These are phyloP conservation scores for Cladosporium sp. DNA, from an alignment of 2,329 filamentous ascomycete species.

Conservation along the genomic window DNA sequence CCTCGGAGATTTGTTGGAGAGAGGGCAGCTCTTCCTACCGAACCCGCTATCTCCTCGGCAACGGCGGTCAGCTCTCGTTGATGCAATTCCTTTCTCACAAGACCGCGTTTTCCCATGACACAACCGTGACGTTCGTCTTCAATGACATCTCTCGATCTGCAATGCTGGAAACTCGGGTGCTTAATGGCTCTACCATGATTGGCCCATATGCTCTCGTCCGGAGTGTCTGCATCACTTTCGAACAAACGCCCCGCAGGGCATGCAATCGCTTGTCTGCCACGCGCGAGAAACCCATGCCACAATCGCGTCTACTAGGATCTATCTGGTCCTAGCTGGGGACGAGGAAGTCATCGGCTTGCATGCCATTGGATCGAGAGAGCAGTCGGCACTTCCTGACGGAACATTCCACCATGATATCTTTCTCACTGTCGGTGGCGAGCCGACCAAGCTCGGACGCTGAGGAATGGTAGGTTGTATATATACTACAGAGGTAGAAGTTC, in stretches of 20 bases:
- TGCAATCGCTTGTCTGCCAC: conserved; percentile 1
- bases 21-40: neutral
- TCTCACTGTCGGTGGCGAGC: neutral
- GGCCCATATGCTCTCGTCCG: neutral
- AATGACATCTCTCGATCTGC: conserved; percentile 9
- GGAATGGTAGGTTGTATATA: conserved; percentile 5
- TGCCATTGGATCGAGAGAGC: conserved; percentile 2
- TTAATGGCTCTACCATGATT: neutral
- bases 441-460: neutral
- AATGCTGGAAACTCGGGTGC: neutral
- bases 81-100: conserved; percentile 3
- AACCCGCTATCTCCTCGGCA: neutral
- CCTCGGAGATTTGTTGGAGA: neutral
- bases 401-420: conserved; percentile 5
- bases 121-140: conserved; percentile 9
- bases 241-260: neutral
- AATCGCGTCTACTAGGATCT: neutral
- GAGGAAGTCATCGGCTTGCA: conserved; percentile 10
- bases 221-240: neutral
- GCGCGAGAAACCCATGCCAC: neutral
- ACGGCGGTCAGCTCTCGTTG: conserved; percentile 10
- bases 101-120: conserved; percentile 1
- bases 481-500: neutral
- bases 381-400: conserved; percentile 4
- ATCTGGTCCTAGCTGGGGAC: neutral